Conservation (phyloP, 2,329 filamentous ascomycete species). For the Aspergillus flavus region DNA sequence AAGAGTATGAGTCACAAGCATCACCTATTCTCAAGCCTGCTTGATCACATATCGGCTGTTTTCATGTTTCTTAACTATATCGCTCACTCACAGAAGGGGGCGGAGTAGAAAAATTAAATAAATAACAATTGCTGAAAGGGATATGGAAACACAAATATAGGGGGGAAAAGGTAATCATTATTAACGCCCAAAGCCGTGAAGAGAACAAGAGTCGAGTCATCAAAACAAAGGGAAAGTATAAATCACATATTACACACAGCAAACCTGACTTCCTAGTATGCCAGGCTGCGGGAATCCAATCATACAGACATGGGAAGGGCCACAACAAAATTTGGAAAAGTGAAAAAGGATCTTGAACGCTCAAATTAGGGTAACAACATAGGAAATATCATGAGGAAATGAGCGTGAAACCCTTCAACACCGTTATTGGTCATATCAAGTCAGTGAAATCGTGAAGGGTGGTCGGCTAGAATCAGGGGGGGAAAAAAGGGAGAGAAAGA, state of each 20-base stretch:
- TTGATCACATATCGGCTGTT: slow-evolving; percentile 26
- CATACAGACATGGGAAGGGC: background rate
- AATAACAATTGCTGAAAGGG: slow-evolving; percentile 16
- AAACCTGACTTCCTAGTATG: slow-evolving; percentile 4
- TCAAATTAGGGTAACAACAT: slow-evolving; percentile 18
- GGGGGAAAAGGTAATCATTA: slow-evolving; percentile 9
- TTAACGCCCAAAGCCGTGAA: slow-evolving; percentile 10
- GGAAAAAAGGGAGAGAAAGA: background rate
- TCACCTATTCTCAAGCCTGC: slow-evolving; percentile 29
- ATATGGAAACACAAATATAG: slow-evolving; percentile 12
- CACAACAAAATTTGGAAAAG: no score
- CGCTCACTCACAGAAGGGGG: slow-evolving; percentile 19
- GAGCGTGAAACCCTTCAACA: slow-evolving; percentile 16
- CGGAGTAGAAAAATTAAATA: slow-evolving; percentile 9
- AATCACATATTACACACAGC: slow-evolving; percentile 8
- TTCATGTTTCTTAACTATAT: slow-evolving; percentile 10
- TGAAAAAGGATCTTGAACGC: slow-evolving; percentile 11
- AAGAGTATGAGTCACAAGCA: slow-evolving; percentile 25
- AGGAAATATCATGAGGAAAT: slow-evolving; percentile 18
- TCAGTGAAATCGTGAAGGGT: slow-evolving; percentile 6
- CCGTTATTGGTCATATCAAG: slow-evolving; percentile 3
- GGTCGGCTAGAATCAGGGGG: background rate
- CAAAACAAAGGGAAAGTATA: slow-evolving; percentile 1
- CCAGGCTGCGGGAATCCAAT: slow-evolving; percentile 5
- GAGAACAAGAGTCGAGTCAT: slow-evolving; percentile 6